Evolutionary conservation across 2,329 filamentous ascomycete species (phyloP).

Genomic region (Apiospora koreana): DNA sequence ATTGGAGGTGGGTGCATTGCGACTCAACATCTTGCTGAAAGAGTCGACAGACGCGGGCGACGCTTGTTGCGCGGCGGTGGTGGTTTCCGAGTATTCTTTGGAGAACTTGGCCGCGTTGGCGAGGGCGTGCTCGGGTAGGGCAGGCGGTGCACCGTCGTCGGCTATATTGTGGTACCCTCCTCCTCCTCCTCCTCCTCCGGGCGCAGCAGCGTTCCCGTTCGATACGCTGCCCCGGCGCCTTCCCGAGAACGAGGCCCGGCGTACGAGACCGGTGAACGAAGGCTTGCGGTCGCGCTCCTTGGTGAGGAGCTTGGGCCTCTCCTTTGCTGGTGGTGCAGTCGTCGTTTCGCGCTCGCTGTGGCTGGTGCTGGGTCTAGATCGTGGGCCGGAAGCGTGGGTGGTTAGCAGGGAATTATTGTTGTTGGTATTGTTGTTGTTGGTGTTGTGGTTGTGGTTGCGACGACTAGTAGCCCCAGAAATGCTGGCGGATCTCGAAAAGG

Average conservation of each 20-base stretch:
- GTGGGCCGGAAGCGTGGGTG: background rate
- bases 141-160: constrained; percentile 51
- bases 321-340: background rate
- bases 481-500: constrained; percentile 9
- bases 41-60: constrained; percentile 38
- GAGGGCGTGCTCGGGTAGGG: constrained; percentile 55
- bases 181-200: background rate
- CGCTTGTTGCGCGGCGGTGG: constrained; percentile 17
- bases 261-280: constrained; percentile 39
- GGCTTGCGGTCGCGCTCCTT: constrained; percentile 39
- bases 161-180: constrained; percentile 29
- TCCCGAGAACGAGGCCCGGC: constrained; percentile 26
- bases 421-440: background rate
- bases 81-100: constrained; percentile 30
- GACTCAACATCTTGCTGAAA: constrained; percentile 46
- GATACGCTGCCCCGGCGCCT: constrained; percentile 45
- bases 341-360: constrained; percentile 6
- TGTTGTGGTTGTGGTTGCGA: background rate
- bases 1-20: constrained; percentile 38
- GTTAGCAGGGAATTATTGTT: background rate
- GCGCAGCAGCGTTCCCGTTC: constrained; percentile 20
- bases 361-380: constrained; percentile 11
- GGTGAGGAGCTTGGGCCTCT: background rate
- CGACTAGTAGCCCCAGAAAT: constrained; percentile 5
- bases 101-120: constrained; percentile 48